Base-by-base conservation (phyloP, 2,329 filamentous ascomycete genomes). In the Cryphonectria radicalis region DNA sequence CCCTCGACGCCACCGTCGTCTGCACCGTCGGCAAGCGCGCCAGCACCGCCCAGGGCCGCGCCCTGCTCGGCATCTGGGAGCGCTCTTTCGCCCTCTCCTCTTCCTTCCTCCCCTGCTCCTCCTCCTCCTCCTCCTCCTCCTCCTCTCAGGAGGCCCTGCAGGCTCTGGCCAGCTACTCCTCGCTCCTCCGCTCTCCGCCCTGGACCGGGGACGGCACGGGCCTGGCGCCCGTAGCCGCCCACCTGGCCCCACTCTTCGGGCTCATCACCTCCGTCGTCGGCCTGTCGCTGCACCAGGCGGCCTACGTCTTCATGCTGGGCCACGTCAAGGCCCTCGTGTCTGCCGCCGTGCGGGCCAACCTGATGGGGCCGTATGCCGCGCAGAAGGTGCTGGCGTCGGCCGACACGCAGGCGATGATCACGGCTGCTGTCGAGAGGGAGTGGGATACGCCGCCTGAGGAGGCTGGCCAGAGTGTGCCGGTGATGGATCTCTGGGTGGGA, bases 401-500 rank as follows among this genome's bases (percentile, higher is more conserved):
- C 28, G 83, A 84, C 72, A 83, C 93, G 70, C 88, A 89, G 80
- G 78, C 77, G 2, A 82, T 88, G 75, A 88, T 95, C 35, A 80
- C 84, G 35, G 82, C 80, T 2, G 85, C 89, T 70, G 85, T 95
- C 11, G 83, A 86, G 66, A 81, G 87, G 70, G 90, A 91, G 76
- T 91, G 88, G 88, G 75, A 84, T 19, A 88, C 84, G 70, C 79
- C 76, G 1, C 83, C 91, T 0, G 90, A 92, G 70, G 87, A 91
- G 73, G 92, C 93, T 4, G 92, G 91, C 6, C 92, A 95, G 83
- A 90, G 84, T 69, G 90, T 94, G 73, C 93, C 93, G 0, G 87
- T 90, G 1, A 90, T 95, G 87, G 93, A 96, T 82, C 79, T 96
- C 43, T 96, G 93, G 93, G 86, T 94, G 77, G 93, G 93, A 4